Evolutionary conservation across 2,329 filamentous ascomycete species (phyloP), one percentile per base, ranked within the genome.

Genomic region (Fusarium pininemorale): DNA sequence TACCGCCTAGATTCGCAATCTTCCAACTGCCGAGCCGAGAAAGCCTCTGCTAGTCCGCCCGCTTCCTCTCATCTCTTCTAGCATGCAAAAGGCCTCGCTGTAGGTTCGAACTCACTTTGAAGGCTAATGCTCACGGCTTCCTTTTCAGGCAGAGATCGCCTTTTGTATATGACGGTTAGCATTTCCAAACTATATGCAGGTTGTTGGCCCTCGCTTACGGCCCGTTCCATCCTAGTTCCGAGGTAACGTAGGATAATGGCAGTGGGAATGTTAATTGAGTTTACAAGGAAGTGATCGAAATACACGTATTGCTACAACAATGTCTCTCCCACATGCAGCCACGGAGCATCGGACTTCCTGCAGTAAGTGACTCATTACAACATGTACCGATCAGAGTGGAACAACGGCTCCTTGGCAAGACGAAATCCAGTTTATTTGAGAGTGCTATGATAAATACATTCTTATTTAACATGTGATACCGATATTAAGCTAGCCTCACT

Each of bases 251-350:
- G 16, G 1, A 13, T 45, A 9, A 18, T 3, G 6, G 39, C 7
- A 42, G 6, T 13, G 20, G 38, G n/a, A n/a, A n/a, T n/a, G n/a
- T n/a, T n/a, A n/a, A n/a, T n/a, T n/a, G n/a, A n/a, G n/a, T n/a
- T n/a, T n/a, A n/a, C n/a, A n/a, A n/a, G n/a, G n/a, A n/a, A n/a
- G n/a, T n/a, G n/a, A n/a, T n/a, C n/a, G n/a, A n/a, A n/a, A n/a
- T n/a, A n/a, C n/a, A n/a, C n/a, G n/a, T n/a, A 15, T 10, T 42
- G 8, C 5, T 14, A 10, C 22, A 42, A 6, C 0, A 11, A 5
- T 16, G 0, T 16, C 22, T n/a, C 5, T 9, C 9, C 14, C 41
- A n/a, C n/a, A 42, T n/a, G 22, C 8, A 42, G 22, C 14, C 41
- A 42, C 6, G 0, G 14, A 10, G 14, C 22, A 42, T 42, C 41